Percentiles rank a stretch among this genome's conserved stretches.
These are phyloP conservation scores for Lactifluus subvellereus DNA, from an alignment of 768 basidiomycete species.

Conservation along the genomic window DNA sequence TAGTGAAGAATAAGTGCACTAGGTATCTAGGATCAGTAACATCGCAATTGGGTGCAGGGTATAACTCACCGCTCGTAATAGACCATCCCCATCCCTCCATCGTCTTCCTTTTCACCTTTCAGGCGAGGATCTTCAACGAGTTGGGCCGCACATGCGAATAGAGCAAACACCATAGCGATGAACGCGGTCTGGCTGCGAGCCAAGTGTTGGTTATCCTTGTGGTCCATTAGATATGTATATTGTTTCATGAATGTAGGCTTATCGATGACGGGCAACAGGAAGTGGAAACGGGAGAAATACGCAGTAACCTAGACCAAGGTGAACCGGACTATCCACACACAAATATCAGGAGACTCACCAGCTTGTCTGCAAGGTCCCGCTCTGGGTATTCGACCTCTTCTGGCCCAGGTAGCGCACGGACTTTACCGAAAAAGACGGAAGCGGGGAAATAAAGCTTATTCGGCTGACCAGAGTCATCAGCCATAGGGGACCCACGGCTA, in stretches of 20 bases:
- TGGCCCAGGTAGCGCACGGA: constrained; percentile 72
- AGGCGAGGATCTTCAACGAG: constrained; percentile 71
- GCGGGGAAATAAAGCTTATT: constrained; percentile 88
- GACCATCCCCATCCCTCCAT: constrained; percentile 84
- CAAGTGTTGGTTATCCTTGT: constrained; percentile 45
- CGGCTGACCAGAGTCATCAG: constrained; percentile 74
- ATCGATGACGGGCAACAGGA: constrained; percentile 81
- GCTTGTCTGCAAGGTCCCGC: constrained; percentile 78
- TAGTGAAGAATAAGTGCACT: constrained; percentile 89
- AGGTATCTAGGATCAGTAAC: constrained; percentile 12
- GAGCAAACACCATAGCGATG: constrained; percentile 75
- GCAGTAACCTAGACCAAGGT: constrained; percentile 59
- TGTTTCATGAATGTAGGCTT: constrained; percentile 74
- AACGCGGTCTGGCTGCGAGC: constrained; percentile 66
- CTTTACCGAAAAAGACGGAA: constrained; percentile 80
- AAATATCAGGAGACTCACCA: constrained; percentile 46
- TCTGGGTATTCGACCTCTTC: constrained; percentile 87
- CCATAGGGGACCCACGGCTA: constrained; percentile 76
- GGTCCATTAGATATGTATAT: constrained; percentile 73
- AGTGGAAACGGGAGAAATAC: constrained; percentile 84
- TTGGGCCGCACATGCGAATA: constrained; percentile 84
- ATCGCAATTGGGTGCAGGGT: not conserved
- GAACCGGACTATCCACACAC: constrained; percentile 25
- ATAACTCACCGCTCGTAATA: constrained; percentile 75
- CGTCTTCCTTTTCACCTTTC: constrained; percentile 53